Base-by-base conservation (phyloP, 2,329 filamentous ascomycete genomes). In the Aureobasidium melanogenum region DNA sequence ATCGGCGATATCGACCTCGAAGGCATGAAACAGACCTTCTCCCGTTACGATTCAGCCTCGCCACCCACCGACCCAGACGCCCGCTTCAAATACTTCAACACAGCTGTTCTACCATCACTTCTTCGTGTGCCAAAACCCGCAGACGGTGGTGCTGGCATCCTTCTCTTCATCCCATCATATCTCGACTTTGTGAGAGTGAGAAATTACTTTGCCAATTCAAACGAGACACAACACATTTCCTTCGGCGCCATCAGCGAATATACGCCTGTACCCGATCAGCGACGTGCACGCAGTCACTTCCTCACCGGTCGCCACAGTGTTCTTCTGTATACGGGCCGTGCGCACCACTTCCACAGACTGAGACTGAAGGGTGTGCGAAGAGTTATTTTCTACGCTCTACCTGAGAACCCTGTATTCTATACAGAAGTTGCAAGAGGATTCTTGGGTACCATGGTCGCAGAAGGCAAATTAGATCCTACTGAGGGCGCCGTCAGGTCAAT, bases 281-380 rank as follows among this genome's bases (percentile, higher is more conserved):
- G 90, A 44, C 85, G 93, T 41, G 91, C 93, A 9, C 82, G 93
- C 26, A 92, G 89, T 14, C 89, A 97, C 71, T 97, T 99, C 75
- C 77, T 91, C 65, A 88, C 80, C 41, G 94, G 92, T 5, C 82
- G 91, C 17, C 89, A 97, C 71, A 85, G 85, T 22, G 82, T 97
- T 19, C 76, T 99, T 41, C 79, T 99, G 17, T 99, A 97, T 76
- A 95, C 92, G 1, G 93, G 96, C 73, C 86, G 94, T 63, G 89
- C 92, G n/a, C 94, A 99, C 75, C 94, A 99, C 74, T 97, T 97
- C 80, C 85, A 91, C 54, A 83, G 94, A n/a, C 91, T 94, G 70
- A 83, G 84, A 66, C 81, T 99, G 59, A 83, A 85, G 38, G 94
- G 94, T 24, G 91, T 94, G 15, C 87, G 86, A 72, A 82, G 86